phyloP scores from a whole-genome alignment of 345 rosid species.

The Sisymbrium irio region DNA sequence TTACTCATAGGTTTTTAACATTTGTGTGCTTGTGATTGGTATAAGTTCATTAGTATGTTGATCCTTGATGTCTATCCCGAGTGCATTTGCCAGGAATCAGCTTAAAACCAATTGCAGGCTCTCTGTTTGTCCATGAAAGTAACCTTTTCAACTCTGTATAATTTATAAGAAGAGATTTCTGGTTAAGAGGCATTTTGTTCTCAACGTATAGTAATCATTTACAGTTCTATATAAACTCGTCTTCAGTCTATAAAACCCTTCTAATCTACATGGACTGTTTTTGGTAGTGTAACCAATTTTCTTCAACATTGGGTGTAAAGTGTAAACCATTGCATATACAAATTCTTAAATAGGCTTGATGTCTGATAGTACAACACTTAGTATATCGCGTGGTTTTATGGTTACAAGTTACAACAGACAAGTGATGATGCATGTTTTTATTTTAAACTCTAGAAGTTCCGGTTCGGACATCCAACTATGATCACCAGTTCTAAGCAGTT shows the following conservation, averaged over 20 bases:
- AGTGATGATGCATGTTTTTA: background rate
- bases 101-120: background rate
- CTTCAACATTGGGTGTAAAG: no score
- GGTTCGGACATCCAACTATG: background rate
- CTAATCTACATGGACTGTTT: background rate
- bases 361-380: background rate
- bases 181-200: background rate
- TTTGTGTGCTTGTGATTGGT: background rate
- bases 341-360: no score
- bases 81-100: slow-evolving; percentile 7
- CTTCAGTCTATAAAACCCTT: background rate
- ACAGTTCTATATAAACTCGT: background rate
- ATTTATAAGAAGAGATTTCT: background rate
- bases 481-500: background rate
- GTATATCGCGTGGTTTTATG: background rate
- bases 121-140: background rate
- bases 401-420: background rate
- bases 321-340: no score
- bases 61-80: background rate
- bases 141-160: background rate
- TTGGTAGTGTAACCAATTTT: background rate
- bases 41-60: background rate
- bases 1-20: background rate
- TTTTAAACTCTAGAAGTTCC: no score
- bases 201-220: background rate